phyloP scores from a whole-genome alignment of 2,329 filamentous ascomycete species.

The Sporothrix mexicana region DNA sequence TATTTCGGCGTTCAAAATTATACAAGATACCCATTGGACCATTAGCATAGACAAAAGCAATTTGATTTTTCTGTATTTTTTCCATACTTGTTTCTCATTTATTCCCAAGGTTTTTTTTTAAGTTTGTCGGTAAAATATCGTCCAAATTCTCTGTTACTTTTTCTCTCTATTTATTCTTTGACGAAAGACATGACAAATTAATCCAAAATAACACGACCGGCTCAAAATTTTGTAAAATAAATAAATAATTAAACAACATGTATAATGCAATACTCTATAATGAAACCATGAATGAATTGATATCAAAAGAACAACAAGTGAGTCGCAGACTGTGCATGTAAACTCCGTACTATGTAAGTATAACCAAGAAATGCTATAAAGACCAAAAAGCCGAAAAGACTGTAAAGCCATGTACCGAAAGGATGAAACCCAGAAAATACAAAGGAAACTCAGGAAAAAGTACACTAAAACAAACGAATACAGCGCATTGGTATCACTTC shows the following conservation, averaged over 20 bases:
- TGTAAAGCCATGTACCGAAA: neutral
- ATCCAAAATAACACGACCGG: neutral
- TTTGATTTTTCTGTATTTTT: neutral
- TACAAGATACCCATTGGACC: conserved; percentile 4
- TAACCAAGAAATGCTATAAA: too few relatives aligned
- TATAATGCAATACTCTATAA: neutral
- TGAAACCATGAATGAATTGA: neutral
- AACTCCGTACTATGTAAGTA: too few relatives aligned
- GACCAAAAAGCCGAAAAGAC: neutral
- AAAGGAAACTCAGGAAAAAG: neutral
- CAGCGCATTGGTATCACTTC: conserved; percentile 46
- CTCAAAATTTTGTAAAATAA: neutral
- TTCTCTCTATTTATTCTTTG: neutral
- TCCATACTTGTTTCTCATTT: neutral
- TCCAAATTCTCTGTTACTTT: neutral
- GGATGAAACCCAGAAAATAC: neutral
- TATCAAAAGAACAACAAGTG: neutral
- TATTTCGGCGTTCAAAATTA: conserved; percentile 6
- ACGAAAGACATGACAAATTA: too few relatives aligned
- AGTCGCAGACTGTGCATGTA: too few relatives aligned
- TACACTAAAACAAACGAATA: neutral
- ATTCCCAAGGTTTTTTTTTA: neutral
- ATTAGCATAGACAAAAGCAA: conserved; percentile 3
- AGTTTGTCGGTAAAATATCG: neutral
- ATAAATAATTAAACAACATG: neutral